These are phyloP conservation scores for Liquidambar formosana DNA, from an alignment of 164 flowering plant genomes.

Conservation along the genomic window DNA sequence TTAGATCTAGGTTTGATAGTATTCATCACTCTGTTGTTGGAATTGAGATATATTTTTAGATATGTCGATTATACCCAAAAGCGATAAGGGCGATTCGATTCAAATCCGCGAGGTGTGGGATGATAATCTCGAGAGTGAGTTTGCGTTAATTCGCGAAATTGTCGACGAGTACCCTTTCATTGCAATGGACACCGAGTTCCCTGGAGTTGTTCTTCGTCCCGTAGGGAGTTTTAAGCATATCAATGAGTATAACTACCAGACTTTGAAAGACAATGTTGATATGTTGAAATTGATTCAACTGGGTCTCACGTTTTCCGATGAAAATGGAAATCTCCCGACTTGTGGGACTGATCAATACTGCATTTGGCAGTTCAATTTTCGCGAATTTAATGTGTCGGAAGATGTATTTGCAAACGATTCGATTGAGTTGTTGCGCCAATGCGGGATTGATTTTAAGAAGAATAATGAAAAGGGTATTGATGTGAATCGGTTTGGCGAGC, in stretches of 20 bases:
- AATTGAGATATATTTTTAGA: too few species aligned
- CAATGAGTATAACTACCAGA: conserved; percentile 44
- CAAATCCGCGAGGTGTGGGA: too few species aligned
- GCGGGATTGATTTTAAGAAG: conserved; percentile 58
- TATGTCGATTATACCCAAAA: too few species aligned
- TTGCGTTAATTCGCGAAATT: too few species aligned
- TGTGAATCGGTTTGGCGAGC: conserved; percentile 48
- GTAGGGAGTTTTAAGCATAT: conserved; percentile 48
- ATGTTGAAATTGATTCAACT: conserved; percentile 54
- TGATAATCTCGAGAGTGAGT: too few species aligned
- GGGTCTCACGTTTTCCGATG: conserved; percentile 55
- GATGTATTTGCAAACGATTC: conserved; percentile 50
- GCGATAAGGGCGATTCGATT: too few species aligned
- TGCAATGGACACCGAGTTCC: conserved; percentile 17
- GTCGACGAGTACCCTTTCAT: too few species aligned
- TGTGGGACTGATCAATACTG: conserved; percentile 41
- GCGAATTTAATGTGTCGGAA: conserved; percentile 41
- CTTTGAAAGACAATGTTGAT: conserved; percentile 50
- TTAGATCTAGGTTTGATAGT: too few species aligned
- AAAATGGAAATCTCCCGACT: conserved; percentile 48
- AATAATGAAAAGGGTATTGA: conserved; percentile 54
- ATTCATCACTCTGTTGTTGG: too few species aligned
- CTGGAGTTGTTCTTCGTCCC: conserved; percentile 50
- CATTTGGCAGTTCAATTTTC: conserved; percentile 57
- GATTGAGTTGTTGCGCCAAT: conserved; percentile 45